Base-by-base conservation (phyloP, 2,329 filamentous ascomycete species). In the Lachnum nothofagi region DNA sequence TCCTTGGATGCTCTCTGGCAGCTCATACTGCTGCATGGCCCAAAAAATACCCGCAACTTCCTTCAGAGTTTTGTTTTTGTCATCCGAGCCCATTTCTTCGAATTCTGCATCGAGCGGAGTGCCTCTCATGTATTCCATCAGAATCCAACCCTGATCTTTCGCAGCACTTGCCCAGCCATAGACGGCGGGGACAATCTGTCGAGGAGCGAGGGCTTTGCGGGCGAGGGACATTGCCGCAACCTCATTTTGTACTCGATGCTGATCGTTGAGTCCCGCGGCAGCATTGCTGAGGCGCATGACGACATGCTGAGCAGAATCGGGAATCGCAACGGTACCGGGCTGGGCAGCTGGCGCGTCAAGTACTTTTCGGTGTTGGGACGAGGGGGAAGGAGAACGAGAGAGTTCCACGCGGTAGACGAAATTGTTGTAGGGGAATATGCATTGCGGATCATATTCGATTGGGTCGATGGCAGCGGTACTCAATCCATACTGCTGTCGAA, bases 391-490 rank as follows among this genome's bases (percentile, higher is more conserved):
- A n/a, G n/a, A n/a, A n/a, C 25, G 6, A 27, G 25, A 12, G 10
- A 62, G 49, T 16, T 17, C 50, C 46, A 68, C 48, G 29, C 45
- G 61, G 51, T 68, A 67, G 23, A 67, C 59, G 44, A 67, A 68
- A 54, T 67, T 68, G 54, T 67, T 66, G 56, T 66, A 67, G 39
- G 62, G 63, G 58, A 66, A 68, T 12, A 60, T 60, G 43, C 54
- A 58, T 38, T 63, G 54, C 22, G 63, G 59, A 24, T 68, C 62
- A 46, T 68, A 66, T 54, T 64, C 56, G 39, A 67, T 59, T 8
- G 61, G 63, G 12, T 27, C 42, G 37, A 65, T 56, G 23, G 58
- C 39, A 20, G 46, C 54, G n/a, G n/a, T n/a, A n/a, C n/a, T n/a
- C n/a, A n/a, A n/a, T n/a, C n/a, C n/a, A n/a, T n/a, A n/a, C n/a